Evolutionary conservation across 768 basidiomycete genomes (phyloP).

Genomic region (Pisolithus tinctorius): DNA sequence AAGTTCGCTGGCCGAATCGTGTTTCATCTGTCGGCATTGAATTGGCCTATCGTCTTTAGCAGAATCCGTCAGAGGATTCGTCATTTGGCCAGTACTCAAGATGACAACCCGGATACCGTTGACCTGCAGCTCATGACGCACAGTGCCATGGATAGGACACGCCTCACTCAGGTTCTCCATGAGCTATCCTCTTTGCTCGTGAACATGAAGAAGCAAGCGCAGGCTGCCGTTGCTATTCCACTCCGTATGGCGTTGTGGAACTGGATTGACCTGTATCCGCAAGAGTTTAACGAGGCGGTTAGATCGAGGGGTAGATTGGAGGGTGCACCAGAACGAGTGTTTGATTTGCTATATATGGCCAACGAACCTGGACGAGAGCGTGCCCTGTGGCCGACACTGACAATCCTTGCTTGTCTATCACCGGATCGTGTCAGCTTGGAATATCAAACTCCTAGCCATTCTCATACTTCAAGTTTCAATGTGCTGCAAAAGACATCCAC

Average conservation of each 20-base stretch:
- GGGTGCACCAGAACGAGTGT: slow-evolving; percentile 79
- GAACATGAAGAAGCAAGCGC: slow-evolving; percentile 71
- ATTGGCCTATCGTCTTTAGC: slow-evolving; percentile 74
- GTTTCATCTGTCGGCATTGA: slow-evolving; percentile 81
- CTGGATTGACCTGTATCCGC: slow-evolving; percentile 76
- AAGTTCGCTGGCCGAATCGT: slow-evolving; percentile 75
- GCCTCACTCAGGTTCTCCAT: slow-evolving; percentile 66
- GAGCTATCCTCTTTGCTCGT: slow-evolving; percentile 79
- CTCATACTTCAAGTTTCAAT: slow-evolving; percentile 24
- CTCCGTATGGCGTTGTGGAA: slow-evolving; percentile 83
- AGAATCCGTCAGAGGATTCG: slow-evolving; percentile 67
- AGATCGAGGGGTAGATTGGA: slow-evolving; percentile 60
- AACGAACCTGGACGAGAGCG: slow-evolving; percentile 38
- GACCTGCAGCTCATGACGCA: slow-evolving; percentile 78
- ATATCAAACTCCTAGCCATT: slow-evolving; percentile 36
- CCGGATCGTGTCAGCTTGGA: slow-evolving; percentile 65
- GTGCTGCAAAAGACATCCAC: slow-evolving; percentile 24
- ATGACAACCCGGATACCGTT: slow-evolving; percentile 56
- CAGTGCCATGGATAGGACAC: slow-evolving; percentile 60
- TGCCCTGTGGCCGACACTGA: slow-evolving; percentile 75
- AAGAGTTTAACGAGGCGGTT: slow-evolving; percentile 72
- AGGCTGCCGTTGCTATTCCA: slow-evolving; percentile 62
- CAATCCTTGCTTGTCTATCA: slow-evolving; percentile 65
- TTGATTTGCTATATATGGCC: slow-evolving; percentile 64
- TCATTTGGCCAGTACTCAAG: slow-evolving; percentile 45